Conservation (phyloP, 129 eudicot genomes). For the Glebionis coronaria region DNA sequence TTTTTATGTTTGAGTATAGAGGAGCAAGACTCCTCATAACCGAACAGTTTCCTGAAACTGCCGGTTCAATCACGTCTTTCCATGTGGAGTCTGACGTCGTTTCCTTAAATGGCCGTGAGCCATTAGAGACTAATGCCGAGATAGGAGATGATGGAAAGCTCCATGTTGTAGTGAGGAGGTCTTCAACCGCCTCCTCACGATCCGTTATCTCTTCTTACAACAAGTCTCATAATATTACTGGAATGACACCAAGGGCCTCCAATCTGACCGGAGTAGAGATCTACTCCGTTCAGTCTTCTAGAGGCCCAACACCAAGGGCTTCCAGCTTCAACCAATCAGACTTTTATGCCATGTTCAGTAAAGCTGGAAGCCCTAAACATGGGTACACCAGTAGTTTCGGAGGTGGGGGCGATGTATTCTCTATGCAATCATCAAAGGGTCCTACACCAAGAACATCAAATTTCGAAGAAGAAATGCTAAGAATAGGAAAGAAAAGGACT, state of each 20-base stretch:
- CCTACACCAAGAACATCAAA: constrained; percentile 86
- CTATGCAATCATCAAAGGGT: constrained; percentile 84
- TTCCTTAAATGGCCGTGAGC: constrained; percentile 85
- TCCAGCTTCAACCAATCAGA: constrained; percentile 92
- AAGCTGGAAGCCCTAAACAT: constrained; percentile 78
- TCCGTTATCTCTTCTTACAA: constrained; percentile 60
- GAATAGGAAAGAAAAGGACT: constrained; percentile 49
- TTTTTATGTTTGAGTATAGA: constrained; percentile 80
- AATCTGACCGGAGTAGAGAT: constrained; percentile 95
- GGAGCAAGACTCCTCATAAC: constrained; percentile 76
- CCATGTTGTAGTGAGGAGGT: constrained; percentile 80
- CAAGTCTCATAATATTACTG: constrained; percentile 43
- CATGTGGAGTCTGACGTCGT: constrained; percentile 85
- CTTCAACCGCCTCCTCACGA: constrained; percentile 58
- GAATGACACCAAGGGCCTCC: constrained; percentile 76
- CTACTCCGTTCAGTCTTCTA: constrained; percentile 79
- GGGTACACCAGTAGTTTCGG: constrained; percentile 69
- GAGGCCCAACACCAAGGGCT: constrained; percentile 90
- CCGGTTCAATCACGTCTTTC: constrained; percentile 77
- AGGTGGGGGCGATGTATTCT: constrained; percentile 75
- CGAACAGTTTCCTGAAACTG: constrained; percentile 91
- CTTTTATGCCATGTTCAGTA: constrained; percentile 90
- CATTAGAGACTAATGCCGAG: constrained; percentile 85
- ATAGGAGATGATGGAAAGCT: constrained; percentile 86
- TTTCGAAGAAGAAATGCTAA: constrained; percentile 81